Conservation (phyloP, 306 rosid species). For the Dalbergia cochinchinensis region DNA sequence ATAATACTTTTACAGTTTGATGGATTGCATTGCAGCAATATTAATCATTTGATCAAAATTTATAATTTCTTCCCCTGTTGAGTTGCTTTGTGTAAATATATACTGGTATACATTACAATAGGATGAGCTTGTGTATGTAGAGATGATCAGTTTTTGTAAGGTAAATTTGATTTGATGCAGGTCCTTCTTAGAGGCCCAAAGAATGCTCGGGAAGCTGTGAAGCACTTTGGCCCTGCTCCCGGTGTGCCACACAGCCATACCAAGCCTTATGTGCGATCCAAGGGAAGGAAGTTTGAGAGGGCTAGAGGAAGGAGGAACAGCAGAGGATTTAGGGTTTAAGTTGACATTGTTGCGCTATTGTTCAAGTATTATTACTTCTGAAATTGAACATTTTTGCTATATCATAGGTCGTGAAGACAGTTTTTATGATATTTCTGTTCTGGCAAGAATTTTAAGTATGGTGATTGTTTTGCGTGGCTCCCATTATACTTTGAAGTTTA, state of each 20-base stretch:
- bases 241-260: constrained; percentile 91
- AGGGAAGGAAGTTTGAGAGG: constrained; percentile 83
- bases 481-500: not conserved
- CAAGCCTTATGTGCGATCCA: constrained; percentile 76
- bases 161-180: constrained; percentile 40
- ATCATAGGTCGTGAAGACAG: not conserved
- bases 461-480: not conserved
- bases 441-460: not conserved
- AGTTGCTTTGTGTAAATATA: not conserved
- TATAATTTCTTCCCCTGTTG: not conserved
- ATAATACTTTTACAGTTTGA: constrained; percentile 3
- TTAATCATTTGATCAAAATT: not conserved
- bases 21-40: not conserved
- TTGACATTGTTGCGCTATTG: not conserved
- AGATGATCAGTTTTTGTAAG: not conserved
- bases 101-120: not conserved
- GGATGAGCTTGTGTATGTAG: not conserved
- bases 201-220: constrained; percentile 84
- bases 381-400: constrained; percentile 12
- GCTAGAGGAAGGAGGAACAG: constrained; percentile 88
- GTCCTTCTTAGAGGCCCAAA: constrained; percentile 82
- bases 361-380: not conserved
- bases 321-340: constrained; percentile 71
- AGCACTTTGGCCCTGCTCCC: constrained; percentile 89
- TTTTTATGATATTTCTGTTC: constrained; percentile 26